Evolutionary conservation across 306 rosid species (phyloP).

Genomic region (Trifolium repens): DNA sequence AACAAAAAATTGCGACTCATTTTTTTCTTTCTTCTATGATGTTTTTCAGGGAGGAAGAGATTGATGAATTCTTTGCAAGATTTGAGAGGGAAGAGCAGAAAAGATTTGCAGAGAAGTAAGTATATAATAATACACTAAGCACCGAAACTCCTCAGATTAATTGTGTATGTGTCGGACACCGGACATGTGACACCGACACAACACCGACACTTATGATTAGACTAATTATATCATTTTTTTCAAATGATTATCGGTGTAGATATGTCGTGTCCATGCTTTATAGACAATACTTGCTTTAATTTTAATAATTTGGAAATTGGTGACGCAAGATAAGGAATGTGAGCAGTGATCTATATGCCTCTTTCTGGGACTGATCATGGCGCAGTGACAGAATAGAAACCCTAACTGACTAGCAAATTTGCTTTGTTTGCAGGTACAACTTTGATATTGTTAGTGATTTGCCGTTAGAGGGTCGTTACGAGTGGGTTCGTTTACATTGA

Average conservation of each 20-base stretch:
- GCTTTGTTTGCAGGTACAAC: conserved; percentile 77
- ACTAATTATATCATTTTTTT: too few relatives aligned
- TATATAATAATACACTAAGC: background rate
- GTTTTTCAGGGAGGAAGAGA: conserved; percentile 52
- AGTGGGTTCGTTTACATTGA: conserved; percentile 84
- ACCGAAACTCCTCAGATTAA: too few relatives aligned
- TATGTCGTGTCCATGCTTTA: too few relatives aligned
- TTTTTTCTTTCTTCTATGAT: background rate
- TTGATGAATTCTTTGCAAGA: conserved; percentile 78
- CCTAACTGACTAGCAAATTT: conserved; percentile 69
- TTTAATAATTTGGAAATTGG: background rate
- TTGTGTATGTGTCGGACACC: too few relatives aligned
- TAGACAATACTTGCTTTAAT: too few relatives aligned
- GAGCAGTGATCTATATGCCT: background rate
- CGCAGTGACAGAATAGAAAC: conserved; percentile 39
- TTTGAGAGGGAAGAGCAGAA: conserved; percentile 79
- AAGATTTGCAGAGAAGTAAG: conserved; percentile 83
- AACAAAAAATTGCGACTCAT: conserved; percentile 5
- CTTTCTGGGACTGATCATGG: too few relatives aligned
- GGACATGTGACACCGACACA: too few relatives aligned
- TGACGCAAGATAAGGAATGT: conserved; percentile 54
- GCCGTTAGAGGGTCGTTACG: conserved; percentile 92
- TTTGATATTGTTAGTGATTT: conserved; percentile 76
- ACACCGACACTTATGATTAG: too few relatives aligned
- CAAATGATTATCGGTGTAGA: too few relatives aligned